Percentiles rank a stretch among this genome's conserved stretches.
Conservation (phyloP, 2,329 filamentous ascomycete genomes). For the Penicillium sp. region DNA sequence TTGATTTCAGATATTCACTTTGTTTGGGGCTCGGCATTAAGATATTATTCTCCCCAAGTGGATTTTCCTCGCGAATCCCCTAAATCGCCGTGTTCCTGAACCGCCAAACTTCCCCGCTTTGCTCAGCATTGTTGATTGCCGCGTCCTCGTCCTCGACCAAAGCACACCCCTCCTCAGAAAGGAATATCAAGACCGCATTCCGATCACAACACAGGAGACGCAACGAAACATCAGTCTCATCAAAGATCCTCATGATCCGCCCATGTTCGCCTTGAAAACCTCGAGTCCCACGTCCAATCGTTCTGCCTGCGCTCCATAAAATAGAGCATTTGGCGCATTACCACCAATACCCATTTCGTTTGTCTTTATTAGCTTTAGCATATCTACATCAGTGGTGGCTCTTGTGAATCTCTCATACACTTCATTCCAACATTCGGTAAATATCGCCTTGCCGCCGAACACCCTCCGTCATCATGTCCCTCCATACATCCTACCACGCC, state of each 20-base stretch:
- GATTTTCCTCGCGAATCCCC: neutral
- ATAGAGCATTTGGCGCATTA: slow-evolving; percentile 17
- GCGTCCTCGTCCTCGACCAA: neutral
- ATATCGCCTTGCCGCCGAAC: slow-evolving; percentile 1
- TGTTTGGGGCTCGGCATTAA: slow-evolving; percentile 1
- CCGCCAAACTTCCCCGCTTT: slow-evolving; percentile 6
- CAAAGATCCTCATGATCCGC: neutral
- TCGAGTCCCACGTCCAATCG: neutral
- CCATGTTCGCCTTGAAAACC: slow-evolving; percentile 9
- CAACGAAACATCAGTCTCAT: neutral
- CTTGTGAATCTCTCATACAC: neutral
- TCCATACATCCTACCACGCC: slow-evolving; percentile 55
- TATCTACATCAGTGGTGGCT: slow-evolving; percentile 6
- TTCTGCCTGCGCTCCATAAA: slow-evolving; percentile 7
- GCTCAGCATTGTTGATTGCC: slow-evolving; percentile 10
- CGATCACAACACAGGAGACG: neutral
- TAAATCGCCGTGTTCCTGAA: neutral
- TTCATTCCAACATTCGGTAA: neutral
- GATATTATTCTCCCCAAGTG: neutral
- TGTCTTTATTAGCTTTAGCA: slow-evolving; percentile 1
- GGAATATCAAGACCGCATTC: neutral
- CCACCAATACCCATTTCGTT: slow-evolving; percentile 5
- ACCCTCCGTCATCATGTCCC: slow-evolving; percentile 37
- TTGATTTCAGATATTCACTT: neutral
- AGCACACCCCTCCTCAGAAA: slow-evolving; percentile 9